Percentiles rank a stretch among this genome's conserved stretches.
Evolutionary conservation across 768 basidiomycete genomes (phyloP).

Genomic region (Crepidotus variabilis): DNA sequence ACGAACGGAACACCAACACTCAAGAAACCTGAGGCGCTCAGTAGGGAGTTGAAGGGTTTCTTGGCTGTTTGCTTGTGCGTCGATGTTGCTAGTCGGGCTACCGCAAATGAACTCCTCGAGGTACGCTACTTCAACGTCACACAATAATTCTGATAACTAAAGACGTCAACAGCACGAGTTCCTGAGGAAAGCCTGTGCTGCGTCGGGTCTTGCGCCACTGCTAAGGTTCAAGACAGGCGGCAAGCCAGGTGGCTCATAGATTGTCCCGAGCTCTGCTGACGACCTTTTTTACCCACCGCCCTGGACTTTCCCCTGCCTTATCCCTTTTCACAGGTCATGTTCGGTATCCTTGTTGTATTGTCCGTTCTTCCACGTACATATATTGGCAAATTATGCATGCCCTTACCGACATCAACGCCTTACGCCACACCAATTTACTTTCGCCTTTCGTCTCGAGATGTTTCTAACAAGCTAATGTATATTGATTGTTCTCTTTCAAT

Average conservation of each 20-base stretch:
- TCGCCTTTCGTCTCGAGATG: background rate
- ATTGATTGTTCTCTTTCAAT: background rate
- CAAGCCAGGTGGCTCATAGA: background rate
- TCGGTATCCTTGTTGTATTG: background rate
- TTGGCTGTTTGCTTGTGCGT: conserved; percentile 98
- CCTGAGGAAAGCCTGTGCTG: conserved; percentile 81
- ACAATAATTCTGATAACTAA: conserved; percentile 3
- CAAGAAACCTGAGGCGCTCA: conserved; percentile 92
- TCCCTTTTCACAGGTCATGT: background rate
- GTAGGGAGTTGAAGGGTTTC: conserved; percentile 92
- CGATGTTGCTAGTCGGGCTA: conserved; percentile 91
- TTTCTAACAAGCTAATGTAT: background rate
- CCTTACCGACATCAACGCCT: background rate
- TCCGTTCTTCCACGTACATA: background rate
- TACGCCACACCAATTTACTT: background rate
- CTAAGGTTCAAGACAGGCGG: conserved; percentile 67
- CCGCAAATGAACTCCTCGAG: conserved; percentile 79
- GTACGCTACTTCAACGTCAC: conserved; percentile 39
- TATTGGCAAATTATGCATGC: background rate
- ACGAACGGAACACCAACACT: conserved; percentile 98
- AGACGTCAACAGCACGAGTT: conserved; percentile 77
- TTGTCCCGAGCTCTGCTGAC: background rate
- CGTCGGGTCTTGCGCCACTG: conserved; percentile 80
- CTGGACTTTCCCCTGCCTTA: background rate
- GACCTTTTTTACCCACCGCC: background rate